Conservation (phyloP, 148 eudicot genomes). For the Diospyros kaki region DNA sequence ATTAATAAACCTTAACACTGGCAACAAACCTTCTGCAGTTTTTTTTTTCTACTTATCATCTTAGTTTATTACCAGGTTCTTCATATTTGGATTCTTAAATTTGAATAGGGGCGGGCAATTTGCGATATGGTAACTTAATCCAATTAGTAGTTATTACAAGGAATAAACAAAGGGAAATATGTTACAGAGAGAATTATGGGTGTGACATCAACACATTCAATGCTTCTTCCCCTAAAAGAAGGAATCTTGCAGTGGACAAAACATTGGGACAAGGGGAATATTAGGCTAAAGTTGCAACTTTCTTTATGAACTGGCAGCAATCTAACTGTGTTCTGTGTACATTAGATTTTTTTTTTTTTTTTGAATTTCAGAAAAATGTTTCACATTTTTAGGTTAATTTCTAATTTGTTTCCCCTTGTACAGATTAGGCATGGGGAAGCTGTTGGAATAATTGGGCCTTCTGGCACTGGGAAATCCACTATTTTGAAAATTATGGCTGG, state of each 20-base stretch:
- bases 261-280: not conserved
- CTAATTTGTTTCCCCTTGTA: constrained; percentile 8
- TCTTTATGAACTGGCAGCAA: not conserved
- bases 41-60: too few relatives aligned
- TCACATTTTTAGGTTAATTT: not conserved
- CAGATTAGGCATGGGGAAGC: constrained; percentile 97
- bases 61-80: too few relatives aligned
- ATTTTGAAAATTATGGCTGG: constrained; percentile 89
- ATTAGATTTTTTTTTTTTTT: not conserved
- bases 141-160: too few relatives aligned
- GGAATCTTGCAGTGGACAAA: not conserved
- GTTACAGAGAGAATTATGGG: too few relatives aligned
- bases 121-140: too few relatives aligned
- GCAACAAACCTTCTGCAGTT: too few relatives aligned
- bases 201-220: not conserved
- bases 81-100: too few relatives aligned
- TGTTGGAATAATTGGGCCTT: constrained; percentile 92
- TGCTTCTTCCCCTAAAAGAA: not conserved
- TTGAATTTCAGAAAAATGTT: not conserved
- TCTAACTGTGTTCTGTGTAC: not conserved
- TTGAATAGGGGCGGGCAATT: too few relatives aligned
- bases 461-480: constrained; percentile 98
- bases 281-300: not conserved
- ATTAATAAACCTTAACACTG: too few relatives aligned
- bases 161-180: too few relatives aligned